Base-by-base conservation (phyloP, 345 rosid genomes). In the Leavenworthia alabamica region DNA sequence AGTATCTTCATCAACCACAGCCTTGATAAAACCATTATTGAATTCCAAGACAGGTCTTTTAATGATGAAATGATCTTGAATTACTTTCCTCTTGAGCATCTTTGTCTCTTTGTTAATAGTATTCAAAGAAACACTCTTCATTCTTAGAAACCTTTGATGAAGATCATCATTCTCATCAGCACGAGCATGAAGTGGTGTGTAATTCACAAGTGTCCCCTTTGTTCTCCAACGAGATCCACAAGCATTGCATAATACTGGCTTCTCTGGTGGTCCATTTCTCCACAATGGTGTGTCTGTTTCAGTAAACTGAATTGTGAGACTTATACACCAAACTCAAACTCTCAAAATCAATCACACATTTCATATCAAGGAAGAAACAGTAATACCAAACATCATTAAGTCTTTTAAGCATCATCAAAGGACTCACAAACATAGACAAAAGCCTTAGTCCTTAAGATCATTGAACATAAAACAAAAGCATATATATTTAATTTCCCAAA, bases 181-280 rank as follows among this genome's bases (percentile, higher is more conserved):
- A 51, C 88, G 87, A 27, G 88, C 75, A 73, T 78, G 90, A 59
- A 86, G 88, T 7, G 99, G 97, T 7, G 83, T 82, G 48, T 94
- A 94, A 58, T 94, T 88, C 48, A 75, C 86, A 26, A 94, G 86
- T 29, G 97, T 72, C 70, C 97, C 95, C 50, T 86, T 89, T 55
- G 89, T 81, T 67, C 99, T 82, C 88, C 93, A 90, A 44, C 99
- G 81, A 17, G 99, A 94, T 12, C 99, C 99, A 69, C 99, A 94
- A 8, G 99, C 99, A 82, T 94, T 94, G 82, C 99, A 94, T 32
- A 94, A 66, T 5, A 94, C 93, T 2, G 97, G 99, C 82, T 94
- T 94, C 71, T 94, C 99, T 0, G 96, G 91, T 67, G 97, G 99
- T 35, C 99, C 97, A 62, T 94, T 94, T 48, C 99, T 74, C 99